A percentile compares a stretch with the other conserved stretches of the same genome.
These are phyloP conservation scores for Kluyveromyces aestuarii DNA, from an alignment of 805 yeast genomes.

Conservation along the genomic window DNA sequence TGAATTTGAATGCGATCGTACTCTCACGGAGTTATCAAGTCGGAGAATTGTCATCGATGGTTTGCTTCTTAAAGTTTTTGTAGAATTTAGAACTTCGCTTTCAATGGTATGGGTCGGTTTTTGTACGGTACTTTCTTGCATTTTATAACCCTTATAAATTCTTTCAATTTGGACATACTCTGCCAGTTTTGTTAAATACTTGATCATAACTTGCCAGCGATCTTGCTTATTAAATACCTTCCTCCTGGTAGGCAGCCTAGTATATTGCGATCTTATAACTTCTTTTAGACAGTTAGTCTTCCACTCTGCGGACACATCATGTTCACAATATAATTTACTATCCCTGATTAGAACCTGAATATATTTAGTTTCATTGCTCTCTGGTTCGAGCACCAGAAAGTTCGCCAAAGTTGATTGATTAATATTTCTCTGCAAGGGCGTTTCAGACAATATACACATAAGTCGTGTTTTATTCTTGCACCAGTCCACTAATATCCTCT, in stretches of 20 bases:
- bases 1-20: background rate
- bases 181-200: conserved; percentile 44
- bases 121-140: conserved; percentile 9
- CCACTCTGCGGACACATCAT: conserved; percentile 32
- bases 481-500: conserved; percentile 59
- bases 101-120: conserved; percentile 5
- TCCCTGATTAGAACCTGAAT: conserved; percentile 33
- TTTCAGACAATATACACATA: conserved; percentile 42
- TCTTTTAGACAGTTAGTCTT: conserved; percentile 35
- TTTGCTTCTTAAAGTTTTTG: conserved; percentile 19
- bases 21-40: conserved; percentile 15
- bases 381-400: conserved; percentile 34
- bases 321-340: conserved; percentile 51
- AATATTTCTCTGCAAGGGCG: conserved; percentile 34
- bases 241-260: conserved; percentile 14
- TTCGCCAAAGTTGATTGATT: conserved; percentile 22
- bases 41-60: conserved; percentile 18
- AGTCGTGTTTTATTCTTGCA: conserved; percentile 58
- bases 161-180: conserved; percentile 58
- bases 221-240: conserved; percentile 30
- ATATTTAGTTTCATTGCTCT: conserved; percentile 37
- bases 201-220: conserved; percentile 36
- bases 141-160: conserved; percentile 40
- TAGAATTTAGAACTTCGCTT: conserved; percentile 3
- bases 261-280: conserved; percentile 21